Evolutionary conservation across 257 asterid species (phyloP), one percentile per base, ranked within the genome.

Genomic region (Solanum dulcamara): DNA sequence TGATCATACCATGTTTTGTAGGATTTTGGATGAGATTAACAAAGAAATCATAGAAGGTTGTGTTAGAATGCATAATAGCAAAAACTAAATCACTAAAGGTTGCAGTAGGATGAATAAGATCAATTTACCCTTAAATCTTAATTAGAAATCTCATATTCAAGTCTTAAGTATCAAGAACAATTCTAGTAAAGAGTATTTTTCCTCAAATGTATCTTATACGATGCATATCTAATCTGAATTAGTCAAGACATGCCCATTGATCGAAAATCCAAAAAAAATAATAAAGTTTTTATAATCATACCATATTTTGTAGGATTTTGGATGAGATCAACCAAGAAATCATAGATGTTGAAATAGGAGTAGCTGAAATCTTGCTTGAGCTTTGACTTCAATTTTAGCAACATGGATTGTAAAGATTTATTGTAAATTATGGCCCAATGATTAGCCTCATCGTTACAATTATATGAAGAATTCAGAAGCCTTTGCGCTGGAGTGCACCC

Each of bases 401-500:
- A 81, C 94, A 91, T 92, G 26, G 86, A 75, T 22, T 74, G 75
- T 33, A 93, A 90, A 32, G 84, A 90, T 32, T 85, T 83, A 86
- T 93, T 94, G 86, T 90, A 94, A 46, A 90, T 88, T 1, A 50
- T 87, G 0, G 91, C 88, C 97, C 92, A 86, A 20, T 53, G 6
- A 57, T 95, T 95, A 6, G 91, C 90, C 64, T 87, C 89, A 0
- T 83, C 62, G 38, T 86, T 90, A 90, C 98, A 95, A 66, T 90
- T 94, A 7, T 87, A 37, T 2, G 5, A 90, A 7, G 86, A 46
- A 51, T 74, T 89, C 17, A 35, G 22, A 57, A 30, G 87, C 77
- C 97, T 86, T 55, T 84, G 91, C 30, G 70, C 86, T 7, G 98
- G 98, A 8, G 93, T 89, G 81, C 98, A 93, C 46, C 98, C 97